Conservation (phyloP, 371 early-diverging fungal species). For the Rhizomucor miehei region DNA sequence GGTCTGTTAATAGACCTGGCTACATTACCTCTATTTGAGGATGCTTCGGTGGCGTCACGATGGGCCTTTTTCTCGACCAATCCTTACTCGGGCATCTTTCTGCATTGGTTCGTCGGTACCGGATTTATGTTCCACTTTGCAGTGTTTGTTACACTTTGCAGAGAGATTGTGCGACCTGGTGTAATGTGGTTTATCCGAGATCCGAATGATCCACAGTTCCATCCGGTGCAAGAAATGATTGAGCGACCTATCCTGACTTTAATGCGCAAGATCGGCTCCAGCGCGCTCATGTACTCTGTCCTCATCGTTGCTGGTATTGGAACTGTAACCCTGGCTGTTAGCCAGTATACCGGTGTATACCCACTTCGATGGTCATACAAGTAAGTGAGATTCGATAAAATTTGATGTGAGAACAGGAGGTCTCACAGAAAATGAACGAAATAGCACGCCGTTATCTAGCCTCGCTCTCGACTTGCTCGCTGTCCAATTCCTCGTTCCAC, state of each 20-base stretch:
- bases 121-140: conserved; percentile 92
- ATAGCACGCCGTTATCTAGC: conserved; percentile 26
- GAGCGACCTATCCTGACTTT: conserved; percentile 74
- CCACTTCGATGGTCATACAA: conserved; percentile 52
- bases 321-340: conserved; percentile 47
- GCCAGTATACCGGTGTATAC: conserved; percentile 37
- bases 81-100: conserved; percentile 69
- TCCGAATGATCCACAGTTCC: conserved; percentile 91
- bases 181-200: conserved; percentile 97
- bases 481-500: conserved; percentile 74
- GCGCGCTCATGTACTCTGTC: conserved; percentile 76
- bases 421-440: neutral
- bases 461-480: conserved; percentile 70
- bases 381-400: conserved; percentile 21
- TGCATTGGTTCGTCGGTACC: conserved; percentile 93
- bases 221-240: conserved; percentile 88
- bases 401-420: neutral
- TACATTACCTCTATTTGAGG: conserved; percentile 73
- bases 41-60: conserved; percentile 58
- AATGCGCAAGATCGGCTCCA: conserved; percentile 75
- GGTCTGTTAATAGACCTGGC: conserved; percentile 85
- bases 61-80: conserved; percentile 55
- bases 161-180: conserved; percentile 84
- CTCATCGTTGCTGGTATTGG: conserved; percentile 73
- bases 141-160: conserved; percentile 74